phyloP scores from a whole-genome alignment of 2,329 filamentous ascomycete genomes.

The Penicillium sp. region DNA sequence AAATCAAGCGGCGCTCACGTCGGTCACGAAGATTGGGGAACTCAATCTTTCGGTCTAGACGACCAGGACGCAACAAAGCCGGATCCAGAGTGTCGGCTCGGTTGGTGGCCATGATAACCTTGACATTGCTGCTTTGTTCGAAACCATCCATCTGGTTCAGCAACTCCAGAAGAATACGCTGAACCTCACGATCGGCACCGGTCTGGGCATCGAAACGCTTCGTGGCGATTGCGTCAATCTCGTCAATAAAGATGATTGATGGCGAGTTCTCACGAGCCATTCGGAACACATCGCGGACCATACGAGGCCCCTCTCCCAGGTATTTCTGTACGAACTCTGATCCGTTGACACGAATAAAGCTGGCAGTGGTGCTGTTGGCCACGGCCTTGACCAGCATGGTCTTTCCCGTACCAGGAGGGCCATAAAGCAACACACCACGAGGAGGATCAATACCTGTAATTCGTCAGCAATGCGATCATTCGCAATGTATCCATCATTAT shows the following conservation, averaged over 20 bases:
- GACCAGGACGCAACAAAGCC: constrained; percentile 86
- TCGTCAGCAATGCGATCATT: constrained; percentile 19
- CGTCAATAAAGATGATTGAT: constrained; percentile 98
- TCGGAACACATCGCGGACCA: constrained; percentile 98
- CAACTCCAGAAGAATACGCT: constrained; percentile 94
- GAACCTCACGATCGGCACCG: constrained; percentile 94
- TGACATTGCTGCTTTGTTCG: constrained; percentile 97
- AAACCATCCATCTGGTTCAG: constrained; percentile 99
- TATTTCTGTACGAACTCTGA: constrained; percentile 99
- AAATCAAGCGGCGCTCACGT: constrained; percentile 92
- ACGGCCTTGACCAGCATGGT: constrained; percentile 98
- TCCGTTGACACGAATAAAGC: constrained; percentile 95
- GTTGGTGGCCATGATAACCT: constrained; percentile 99
- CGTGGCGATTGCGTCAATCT: constrained; percentile 97
- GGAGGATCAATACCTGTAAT: constrained; percentile 76
- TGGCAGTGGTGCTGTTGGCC: constrained; percentile 95
- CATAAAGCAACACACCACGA: constrained; percentile 91
- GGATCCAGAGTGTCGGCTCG: constrained; percentile 95
- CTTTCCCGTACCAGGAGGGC: constrained; percentile 92
- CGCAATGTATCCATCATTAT: constrained; percentile 7
- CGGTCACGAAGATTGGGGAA: constrained; percentile 94
- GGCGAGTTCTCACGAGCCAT: constrained; percentile 99
- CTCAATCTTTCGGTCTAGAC: constrained; percentile 96
- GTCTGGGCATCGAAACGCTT: constrained; percentile 99
- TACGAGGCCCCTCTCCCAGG: constrained; percentile 91